These are phyloP conservation scores for Austroboletus niveus DNA, from an alignment of 1,284 basidiomycete species.

Conservation along the genomic window DNA sequence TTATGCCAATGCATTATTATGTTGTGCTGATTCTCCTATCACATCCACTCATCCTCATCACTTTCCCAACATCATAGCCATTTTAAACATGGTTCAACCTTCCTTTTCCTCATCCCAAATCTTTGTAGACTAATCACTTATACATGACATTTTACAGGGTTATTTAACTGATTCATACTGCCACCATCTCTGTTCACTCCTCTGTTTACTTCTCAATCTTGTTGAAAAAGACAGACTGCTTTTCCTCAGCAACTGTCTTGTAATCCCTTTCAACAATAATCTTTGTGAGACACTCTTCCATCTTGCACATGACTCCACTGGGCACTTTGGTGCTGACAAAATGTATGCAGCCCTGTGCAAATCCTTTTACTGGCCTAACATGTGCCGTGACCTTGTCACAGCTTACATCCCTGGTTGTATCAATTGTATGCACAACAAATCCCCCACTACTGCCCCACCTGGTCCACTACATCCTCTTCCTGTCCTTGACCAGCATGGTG, in stretches of 20 bases:
- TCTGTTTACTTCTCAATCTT: too few relatives aligned
- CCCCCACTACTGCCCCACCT: background rate
- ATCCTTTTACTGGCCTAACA: conserved; percentile 42
- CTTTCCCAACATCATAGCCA: too few relatives aligned
- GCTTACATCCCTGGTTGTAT: conserved; percentile 33
- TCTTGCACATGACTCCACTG: background rate
- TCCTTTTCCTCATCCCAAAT: too few relatives aligned
- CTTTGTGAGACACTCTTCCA: background rate
- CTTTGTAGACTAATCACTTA: too few relatives aligned
- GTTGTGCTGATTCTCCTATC: too few relatives aligned
- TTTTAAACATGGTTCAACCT: too few relatives aligned
- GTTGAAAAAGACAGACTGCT: background rate
- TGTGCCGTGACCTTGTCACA: conserved; percentile 32
- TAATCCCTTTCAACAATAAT: background rate
- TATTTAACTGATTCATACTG: conserved; percentile 33
- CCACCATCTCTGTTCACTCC: too few relatives aligned
- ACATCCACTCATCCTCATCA: too few relatives aligned
- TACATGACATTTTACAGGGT: conserved; percentile 21
- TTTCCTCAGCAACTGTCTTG: background rate
- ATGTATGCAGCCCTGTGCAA: conserved; percentile 24
- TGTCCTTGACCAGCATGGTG: conserved; percentile 25
- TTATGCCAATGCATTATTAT: background rate
- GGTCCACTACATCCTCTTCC: conserved; percentile 36
- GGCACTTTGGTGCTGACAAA: background rate
- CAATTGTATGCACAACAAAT: conserved; percentile 36